Percentiles rank a stretch among this genome's conserved stretches.
Evolutionary conservation across 345 rosid genomes (phyloP).

Genomic region (Anastatica hierochuntica): DNA sequence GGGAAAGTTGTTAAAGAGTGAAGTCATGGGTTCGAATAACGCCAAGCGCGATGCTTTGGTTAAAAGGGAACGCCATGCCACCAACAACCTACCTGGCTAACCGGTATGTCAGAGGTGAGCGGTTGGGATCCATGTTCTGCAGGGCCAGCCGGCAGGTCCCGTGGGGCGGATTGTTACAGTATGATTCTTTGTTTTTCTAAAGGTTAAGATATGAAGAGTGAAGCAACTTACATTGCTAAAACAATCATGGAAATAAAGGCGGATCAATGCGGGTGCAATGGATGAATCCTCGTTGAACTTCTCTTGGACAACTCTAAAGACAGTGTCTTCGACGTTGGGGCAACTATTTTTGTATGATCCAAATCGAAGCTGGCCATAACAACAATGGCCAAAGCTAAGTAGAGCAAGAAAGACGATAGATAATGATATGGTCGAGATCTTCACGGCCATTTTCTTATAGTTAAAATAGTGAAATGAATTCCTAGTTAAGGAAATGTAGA

Average conservation of each 20-base stretch:
- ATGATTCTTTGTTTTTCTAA: no score
- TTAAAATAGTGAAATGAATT: neutral
- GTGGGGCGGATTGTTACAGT: no score
- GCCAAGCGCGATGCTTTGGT: no score
- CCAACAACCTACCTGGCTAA: no score
- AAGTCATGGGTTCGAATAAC: no score
- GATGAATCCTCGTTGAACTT: slow-evolving; percentile 3
- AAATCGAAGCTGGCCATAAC: slow-evolving; percentile 24
- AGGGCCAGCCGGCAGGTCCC: no score
- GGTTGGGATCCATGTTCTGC: no score
- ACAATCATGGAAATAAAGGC: slow-evolving; percentile 47
- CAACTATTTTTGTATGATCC: slow-evolving; percentile 33
- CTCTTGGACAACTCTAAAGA: neutral
- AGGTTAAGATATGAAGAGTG: no score
- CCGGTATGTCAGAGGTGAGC: no score
- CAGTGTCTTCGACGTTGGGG: slow-evolving; percentile 31
- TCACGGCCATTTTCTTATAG: slow-evolving; percentile 14
- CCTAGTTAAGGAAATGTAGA: neutral
- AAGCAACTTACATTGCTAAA: slow-evolving; percentile 37
- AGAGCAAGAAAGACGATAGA: slow-evolving; percentile 20
- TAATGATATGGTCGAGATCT: slow-evolving; percentile 15
- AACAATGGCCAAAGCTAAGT: slow-evolving; percentile 23
- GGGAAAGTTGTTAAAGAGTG: no score
- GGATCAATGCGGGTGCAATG: slow-evolving; percentile 36
- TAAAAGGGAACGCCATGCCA: no score